These are phyloP conservation scores for Pseudognaphalium luteoalbum DNA, from an alignment of 129 eudicot species.

Conservation along the genomic window DNA sequence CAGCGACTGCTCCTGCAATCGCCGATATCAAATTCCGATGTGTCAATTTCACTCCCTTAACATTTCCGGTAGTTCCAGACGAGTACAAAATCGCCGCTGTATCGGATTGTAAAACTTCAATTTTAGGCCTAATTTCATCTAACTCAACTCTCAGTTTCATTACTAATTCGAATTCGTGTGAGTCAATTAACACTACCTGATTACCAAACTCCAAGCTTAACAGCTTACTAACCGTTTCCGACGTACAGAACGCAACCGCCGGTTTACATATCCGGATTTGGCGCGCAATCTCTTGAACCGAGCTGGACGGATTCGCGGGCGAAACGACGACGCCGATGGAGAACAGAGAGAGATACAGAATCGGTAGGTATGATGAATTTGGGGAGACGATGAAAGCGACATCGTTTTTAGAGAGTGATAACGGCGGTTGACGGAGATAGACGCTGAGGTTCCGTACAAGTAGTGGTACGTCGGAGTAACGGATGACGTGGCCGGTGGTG, in stretches of 20 bases:
- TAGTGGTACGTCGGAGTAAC: constrained; percentile 32
- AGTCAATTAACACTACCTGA: constrained; percentile 38
- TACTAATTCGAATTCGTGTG: constrained; percentile 44
- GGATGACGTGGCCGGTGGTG: constrained; percentile 36
- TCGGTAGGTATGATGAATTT: constrained; percentile 42
- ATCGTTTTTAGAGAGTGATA: constrained; percentile 32
- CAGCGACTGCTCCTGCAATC: constrained; percentile 34
- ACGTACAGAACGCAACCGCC: constrained; percentile 44
- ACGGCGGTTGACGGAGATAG: constrained; percentile 23
- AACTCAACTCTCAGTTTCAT: constrained; percentile 14
- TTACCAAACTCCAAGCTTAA: constrained; percentile 13
- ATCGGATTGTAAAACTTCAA: constrained; percentile 42
- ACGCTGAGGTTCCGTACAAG: constrained; percentile 36
- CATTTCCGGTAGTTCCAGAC: constrained; percentile 70
- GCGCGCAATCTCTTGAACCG: constrained; percentile 40
- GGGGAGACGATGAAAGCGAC: constrained; percentile 52
- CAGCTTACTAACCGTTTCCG: constrained; percentile 32
- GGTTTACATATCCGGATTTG: constrained; percentile 46
- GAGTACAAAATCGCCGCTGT: constrained; percentile 64
- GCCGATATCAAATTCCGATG: constrained; percentile 54
- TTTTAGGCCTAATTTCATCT: not conserved
- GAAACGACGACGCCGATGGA: constrained; percentile 53
- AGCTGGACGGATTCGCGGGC: constrained; percentile 52
- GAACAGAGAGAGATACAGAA: constrained; percentile 46
- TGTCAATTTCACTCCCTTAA: constrained; percentile 58